Evolutionary conservation across 306 rosid genomes (phyloP).

Genomic region (Dalbergia cochinchinensis): DNA sequence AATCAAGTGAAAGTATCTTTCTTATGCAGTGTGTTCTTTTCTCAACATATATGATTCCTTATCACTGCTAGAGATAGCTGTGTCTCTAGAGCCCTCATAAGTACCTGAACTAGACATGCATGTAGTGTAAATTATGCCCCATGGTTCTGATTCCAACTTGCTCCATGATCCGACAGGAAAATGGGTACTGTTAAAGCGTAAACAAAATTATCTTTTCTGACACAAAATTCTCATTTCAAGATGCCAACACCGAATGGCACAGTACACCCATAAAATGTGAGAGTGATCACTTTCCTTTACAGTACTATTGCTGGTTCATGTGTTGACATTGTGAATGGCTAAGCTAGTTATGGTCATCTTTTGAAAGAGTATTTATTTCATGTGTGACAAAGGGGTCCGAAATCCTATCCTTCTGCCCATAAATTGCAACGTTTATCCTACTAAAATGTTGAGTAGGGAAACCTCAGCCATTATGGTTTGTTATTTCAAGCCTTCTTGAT

Average conservation of each 20-base stretch:
- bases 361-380: slow-evolving; percentile 2
- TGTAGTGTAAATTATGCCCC: background rate
- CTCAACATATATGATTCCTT: background rate
- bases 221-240: slow-evolving; percentile 3
- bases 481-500: background rate
- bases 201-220: background rate
- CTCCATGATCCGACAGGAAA: slow-evolving; percentile 7
- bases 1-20: slow-evolving; percentile 6
- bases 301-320: slow-evolving; percentile 19
- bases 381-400: background rate
- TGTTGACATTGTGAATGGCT: slow-evolving; percentile 10
- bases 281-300: background rate
- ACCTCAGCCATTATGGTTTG: background rate
- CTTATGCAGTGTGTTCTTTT: slow-evolving; percentile 3
- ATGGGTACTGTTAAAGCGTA: background rate
- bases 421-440: background rate
- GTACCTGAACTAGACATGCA: background rate
- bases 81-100: no score
- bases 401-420: background rate
- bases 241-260: slow-evolving; percentile 17
- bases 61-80: background rate
- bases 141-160: slow-evolving; percentile 26
- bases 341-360: slow-evolving; percentile 1
- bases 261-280: background rate
- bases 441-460: background rate